Evolutionary conservation across 305 asterid species (phyloP), one percentile per base, ranked within the genome.

Genomic region (Fraxinus sp.): DNA sequence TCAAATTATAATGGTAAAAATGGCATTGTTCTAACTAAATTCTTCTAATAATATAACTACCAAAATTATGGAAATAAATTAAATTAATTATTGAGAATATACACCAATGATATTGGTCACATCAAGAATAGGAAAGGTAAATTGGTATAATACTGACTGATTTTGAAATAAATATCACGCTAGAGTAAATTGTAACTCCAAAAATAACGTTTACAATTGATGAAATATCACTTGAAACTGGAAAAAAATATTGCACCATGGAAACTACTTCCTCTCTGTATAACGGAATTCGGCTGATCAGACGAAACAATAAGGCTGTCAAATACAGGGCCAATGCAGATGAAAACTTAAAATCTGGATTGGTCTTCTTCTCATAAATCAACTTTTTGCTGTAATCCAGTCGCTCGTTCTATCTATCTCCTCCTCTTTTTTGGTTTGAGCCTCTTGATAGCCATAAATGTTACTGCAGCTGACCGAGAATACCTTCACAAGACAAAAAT

Each of bases 381-480:
- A n/a, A n/a, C 73, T 33, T 37, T 11, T 43, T 43, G 55, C 55
- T 43, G 55, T 43, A 9, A 43, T 43, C 55, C 1, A 43, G 55
- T 7, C 4, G 14, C 3, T 11, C 24, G 43, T 46, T 20, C 89
- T 90, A 92, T 26, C 90, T 90, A 92, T 86, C 91, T 84, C 86
- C 87, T 83, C 82, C 82, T 90, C 89, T 85, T 88, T 86, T 84
- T 87, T 2, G 90, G 92, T 81, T 91, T 90, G 32, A 96, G 90
- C 85, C 97, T 93, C 89, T 91, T 91, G 77, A 87, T 83, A 79
- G 99, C 99, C 98, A 96, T 94, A 87, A 88, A 92, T 13, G 97
- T 93, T 71, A 96, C 97, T 37, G 99, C 98, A 64, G 95, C 97
- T 18, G 98, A 96, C 46, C 94, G 90, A 79, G 99, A 88, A 86